Percentiles rank a stretch among this genome's conserved stretches.
These are phyloP conservation scores for Zea luxurians DNA, from an alignment of 176 grass and related monocot genomes.

Conservation along the genomic window DNA sequence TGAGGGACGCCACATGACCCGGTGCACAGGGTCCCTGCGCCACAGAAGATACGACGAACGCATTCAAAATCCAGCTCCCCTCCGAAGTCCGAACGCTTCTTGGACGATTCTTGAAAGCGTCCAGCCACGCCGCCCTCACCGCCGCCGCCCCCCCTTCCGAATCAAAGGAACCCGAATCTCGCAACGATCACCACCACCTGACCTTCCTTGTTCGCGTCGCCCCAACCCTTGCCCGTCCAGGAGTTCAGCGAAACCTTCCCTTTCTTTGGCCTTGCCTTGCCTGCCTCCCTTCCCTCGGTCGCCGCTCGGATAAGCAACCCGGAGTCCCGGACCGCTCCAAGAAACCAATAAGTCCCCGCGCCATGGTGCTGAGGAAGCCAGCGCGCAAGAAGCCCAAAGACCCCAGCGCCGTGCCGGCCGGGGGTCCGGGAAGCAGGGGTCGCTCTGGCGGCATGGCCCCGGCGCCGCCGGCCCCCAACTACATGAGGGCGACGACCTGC, in stretches of 20 bases:
- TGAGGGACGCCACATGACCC: neutral
- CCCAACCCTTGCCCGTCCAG: neutral
- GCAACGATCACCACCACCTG: slow-evolving; percentile 1
- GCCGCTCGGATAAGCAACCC: slow-evolving; percentile 1
- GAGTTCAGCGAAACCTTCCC: neutral
- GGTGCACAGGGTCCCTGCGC: neutral
- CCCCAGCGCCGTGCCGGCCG: neutral
- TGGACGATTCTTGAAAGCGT: slow-evolving; percentile 35
- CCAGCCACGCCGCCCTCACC: neutral
- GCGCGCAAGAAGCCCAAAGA: slow-evolving; percentile 45
- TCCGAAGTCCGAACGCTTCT: slow-evolving; percentile 3
- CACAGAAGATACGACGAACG: slow-evolving; percentile 18
- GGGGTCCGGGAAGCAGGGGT: slow-evolving; percentile 28
- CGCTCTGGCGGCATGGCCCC: neutral
- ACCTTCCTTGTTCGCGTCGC: neutral
- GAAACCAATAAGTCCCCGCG: neutral
- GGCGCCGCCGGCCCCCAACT: slow-evolving; percentile 45
- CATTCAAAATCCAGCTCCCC: slow-evolving; percentile 40
- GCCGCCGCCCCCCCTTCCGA: slow-evolving; percentile 21
- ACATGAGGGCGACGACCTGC: slow-evolving; percentile 73
- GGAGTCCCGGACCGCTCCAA: neutral
- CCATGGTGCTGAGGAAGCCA: slow-evolving; percentile 77
- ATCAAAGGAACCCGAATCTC: slow-evolving; percentile 19
- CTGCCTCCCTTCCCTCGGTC: neutral
- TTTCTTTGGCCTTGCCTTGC: neutral